These are phyloP conservation scores for Fusarium sp. DNA, from an alignment of 2,329 filamentous ascomycete genomes.

Conservation along the genomic window DNA sequence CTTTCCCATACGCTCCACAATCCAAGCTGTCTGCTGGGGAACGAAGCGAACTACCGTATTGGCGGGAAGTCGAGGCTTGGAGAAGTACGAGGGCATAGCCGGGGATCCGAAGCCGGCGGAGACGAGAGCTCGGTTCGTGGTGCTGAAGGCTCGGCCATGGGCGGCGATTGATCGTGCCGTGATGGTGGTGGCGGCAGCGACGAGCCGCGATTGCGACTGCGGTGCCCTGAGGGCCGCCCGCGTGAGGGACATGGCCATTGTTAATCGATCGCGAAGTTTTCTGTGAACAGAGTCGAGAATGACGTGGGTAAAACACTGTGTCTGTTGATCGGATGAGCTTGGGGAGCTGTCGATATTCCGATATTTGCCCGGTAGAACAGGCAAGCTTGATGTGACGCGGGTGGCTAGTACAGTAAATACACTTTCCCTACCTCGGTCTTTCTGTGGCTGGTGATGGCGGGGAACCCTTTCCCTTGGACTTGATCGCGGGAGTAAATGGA, in stretches of 20 bases:
- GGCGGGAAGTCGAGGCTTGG: slow-evolving; percentile 78
- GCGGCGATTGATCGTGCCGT: slow-evolving; percentile 31
- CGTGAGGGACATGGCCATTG: slow-evolving; percentile 48
- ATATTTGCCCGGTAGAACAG: slow-evolving; percentile 30
- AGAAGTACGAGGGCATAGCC: slow-evolving; percentile 79
- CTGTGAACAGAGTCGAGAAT: slow-evolving; percentile 26
- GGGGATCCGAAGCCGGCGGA: slow-evolving; percentile 49
- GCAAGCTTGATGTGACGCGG: slow-evolving; percentile 15
- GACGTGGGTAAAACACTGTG: slow-evolving; percentile 41
- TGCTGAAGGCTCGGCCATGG: slow-evolving; percentile 46
- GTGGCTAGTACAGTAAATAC: slow-evolving; percentile 18
- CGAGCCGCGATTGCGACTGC: slow-evolving; percentile 40
- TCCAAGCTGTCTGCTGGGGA: slow-evolving; percentile 99
- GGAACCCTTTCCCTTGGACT: slow-evolving; percentile 9
- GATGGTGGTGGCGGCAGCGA: slow-evolving; percentile 31
- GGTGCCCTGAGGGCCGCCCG: slow-evolving; percentile 47
- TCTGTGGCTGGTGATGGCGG: slow-evolving; percentile 29
- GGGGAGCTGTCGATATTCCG: slow-evolving; percentile 27
- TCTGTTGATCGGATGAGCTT: slow-evolving; percentile 24
- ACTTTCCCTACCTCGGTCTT: background rate
- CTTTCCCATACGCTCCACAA: slow-evolving; percentile 99
- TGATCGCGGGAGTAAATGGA: slow-evolving; percentile 8
- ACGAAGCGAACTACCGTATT: slow-evolving; percentile 98
- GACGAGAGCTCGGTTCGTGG: slow-evolving; percentile 49
- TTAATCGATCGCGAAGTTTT: slow-evolving; percentile 19